Base-by-base conservation (phyloP, 257 asterid genomes). In the Henckelia pumila region DNA sequence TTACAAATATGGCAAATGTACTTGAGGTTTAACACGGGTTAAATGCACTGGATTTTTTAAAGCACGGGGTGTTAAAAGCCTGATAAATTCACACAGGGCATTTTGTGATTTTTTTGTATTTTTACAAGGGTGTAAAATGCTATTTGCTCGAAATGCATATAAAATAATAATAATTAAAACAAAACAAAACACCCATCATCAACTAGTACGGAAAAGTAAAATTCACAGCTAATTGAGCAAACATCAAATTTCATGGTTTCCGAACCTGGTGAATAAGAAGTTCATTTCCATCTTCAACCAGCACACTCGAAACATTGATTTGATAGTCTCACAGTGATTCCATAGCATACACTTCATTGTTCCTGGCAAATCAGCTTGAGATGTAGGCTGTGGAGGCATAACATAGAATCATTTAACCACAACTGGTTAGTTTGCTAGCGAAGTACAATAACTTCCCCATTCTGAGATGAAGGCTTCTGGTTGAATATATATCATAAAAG, bases 381-480 rank as follows among this genome's bases (percentile, higher is more conserved):
- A 17, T 5, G 21, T 16, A 17, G 55, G 55, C 55, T 1, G 20
- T 40, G 50, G 1, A 40, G 50, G 50, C n/a, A 40, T 40, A 40
- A 40, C 50, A 40, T 40, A 14, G 6, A 16, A 17, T 16, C 55
- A 47, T 47, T 16, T 47, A 47, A 14, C 20, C 16, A 47, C 55
- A 47, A 16, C 6, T 40, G 4, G 19, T 14, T 40, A 4, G 52
- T 47, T 13, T 47, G 55, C 8, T 1, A 47, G 20, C 20, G 2
- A 14, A 47, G 20, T 47, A 47, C 3, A 17, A 68, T 63, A 57
- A 53, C 61, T 25, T 70, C 59, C 66, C 58, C 76, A 22, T 55
- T 47, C 65, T 52, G 68, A 61, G 65, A 58, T 44, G 71, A 61
- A 44, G 52, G 44, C 4, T 52, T 53, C 61, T 37, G 61, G n/a